A percentile compares a stretch with the other conserved stretches of the same genome.
Conservation (phyloP, 1,284 basidiomycete species). For the Porodaedalea pini region DNA sequence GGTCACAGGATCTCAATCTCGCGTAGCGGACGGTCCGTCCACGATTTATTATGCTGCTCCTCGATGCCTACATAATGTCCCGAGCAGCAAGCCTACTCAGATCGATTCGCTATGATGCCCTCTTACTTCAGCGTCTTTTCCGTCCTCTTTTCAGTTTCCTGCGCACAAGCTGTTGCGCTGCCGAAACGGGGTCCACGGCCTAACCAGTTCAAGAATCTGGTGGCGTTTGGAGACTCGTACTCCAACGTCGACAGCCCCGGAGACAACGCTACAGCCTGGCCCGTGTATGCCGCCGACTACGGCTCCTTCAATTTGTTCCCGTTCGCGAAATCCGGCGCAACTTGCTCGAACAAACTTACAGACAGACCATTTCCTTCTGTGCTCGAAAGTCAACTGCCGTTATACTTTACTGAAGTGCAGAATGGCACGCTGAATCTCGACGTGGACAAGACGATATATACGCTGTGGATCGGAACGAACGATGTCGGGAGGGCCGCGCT, state of each 20-base stretch:
- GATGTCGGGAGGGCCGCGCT: conserved; percentile 40
- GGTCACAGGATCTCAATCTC: not conserved
- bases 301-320: conserved; percentile 38
- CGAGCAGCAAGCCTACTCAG: no score
- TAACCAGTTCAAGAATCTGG: conserved; percentile 40
- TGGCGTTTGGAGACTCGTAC: conserved; percentile 47
- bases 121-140: not conserved
- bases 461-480: conserved; percentile 51
- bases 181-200: conserved; percentile 18
- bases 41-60: not conserved
- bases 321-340: conserved; percentile 42
- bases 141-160: not conserved
- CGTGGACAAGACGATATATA: conserved; percentile 40
- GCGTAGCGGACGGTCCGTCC: not conserved
- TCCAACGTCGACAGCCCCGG: conserved; percentile 37
- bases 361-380: conserved; percentile 37
- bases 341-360: conserved; percentile 43
- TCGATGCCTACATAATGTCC: no score
- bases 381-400: conserved; percentile 37
- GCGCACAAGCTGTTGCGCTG: not conserved
- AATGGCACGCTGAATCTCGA: conserved; percentile 29
- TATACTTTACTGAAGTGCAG: conserved; percentile 32
- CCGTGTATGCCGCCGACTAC: conserved; percentile 39
- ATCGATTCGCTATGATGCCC: not conserved
- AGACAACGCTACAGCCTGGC: conserved; percentile 42